Percentiles rank a stretch among this genome's conserved stretches.
phyloP scores from a whole-genome alignment of 768 basidiomycete species.

The Plicaturopsis crispa region DNA sequence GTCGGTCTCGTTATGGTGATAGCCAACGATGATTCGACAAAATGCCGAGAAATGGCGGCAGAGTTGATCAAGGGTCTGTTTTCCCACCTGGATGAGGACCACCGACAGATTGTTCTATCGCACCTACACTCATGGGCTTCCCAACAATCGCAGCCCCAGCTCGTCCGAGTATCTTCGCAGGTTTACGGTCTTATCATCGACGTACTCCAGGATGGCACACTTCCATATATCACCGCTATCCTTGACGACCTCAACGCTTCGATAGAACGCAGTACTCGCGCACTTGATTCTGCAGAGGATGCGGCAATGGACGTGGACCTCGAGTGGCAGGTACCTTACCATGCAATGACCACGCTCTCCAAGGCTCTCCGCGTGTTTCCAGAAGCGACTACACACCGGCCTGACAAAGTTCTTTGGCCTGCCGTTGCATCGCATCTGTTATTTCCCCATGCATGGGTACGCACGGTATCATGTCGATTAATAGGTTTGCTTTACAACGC shows the following conservation, averaged over 20 bases:
- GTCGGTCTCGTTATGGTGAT: constrained; percentile 87
- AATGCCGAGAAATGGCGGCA: constrained; percentile 85
- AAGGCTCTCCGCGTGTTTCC: constrained; percentile 59
- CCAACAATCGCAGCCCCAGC: constrained; percentile 48
- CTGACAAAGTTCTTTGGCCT: constrained; percentile 53
- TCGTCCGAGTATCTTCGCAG: constrained; percentile 71
- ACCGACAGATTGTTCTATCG: constrained; percentile 46
- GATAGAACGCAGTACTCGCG: constrained; percentile 35
- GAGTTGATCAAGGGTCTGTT: constrained; percentile 76
- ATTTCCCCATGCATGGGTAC: constrained; percentile 94
- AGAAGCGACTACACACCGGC: constrained; percentile 32
- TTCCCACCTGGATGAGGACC: constrained; percentile 53
- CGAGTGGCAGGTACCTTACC: constrained; percentile 82
- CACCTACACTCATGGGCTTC: constrained; percentile 78
- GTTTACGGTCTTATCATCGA: constrained; percentile 81
- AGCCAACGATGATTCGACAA: constrained; percentile 88
- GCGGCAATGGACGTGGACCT: constrained; percentile 48
- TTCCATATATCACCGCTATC: constrained; percentile 37
- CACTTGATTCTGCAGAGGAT: constrained; percentile 32
- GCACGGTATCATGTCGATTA: constrained; percentile 70
- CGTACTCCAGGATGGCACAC: constrained; percentile 40
- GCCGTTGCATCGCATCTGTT: constrained; percentile 58
- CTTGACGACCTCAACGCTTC: constrained; percentile 48
- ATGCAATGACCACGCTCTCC: constrained; percentile 57
- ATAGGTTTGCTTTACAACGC: constrained; percentile 64